Evolutionary conservation across 257 asterid species (phyloP).

Genomic region (Fraxinus excelsior): DNA sequence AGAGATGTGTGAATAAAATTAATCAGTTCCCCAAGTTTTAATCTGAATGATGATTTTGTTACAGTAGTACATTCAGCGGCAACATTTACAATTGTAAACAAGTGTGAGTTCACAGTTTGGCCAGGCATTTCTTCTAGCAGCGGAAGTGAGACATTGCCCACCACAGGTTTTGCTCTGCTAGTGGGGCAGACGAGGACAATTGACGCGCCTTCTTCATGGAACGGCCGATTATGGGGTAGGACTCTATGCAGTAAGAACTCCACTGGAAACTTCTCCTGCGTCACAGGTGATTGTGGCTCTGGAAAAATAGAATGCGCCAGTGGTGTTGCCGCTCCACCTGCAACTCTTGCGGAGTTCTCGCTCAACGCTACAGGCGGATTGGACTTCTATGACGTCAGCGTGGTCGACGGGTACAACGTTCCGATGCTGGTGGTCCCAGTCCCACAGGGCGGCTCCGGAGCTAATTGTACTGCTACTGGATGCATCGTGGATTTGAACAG

Average conservation of each 20-base stretch:
- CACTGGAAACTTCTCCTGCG: slow-evolving; percentile 72
- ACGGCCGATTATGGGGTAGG: slow-evolving; percentile 90
- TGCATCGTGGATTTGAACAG: slow-evolving; percentile 72
- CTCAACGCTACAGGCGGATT: slow-evolving; percentile 66
- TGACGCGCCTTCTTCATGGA: slow-evolving; percentile 75
- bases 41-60: background rate
- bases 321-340: slow-evolving; percentile 70
- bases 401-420: slow-evolving; percentile 90
- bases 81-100: slow-evolving; percentile 67
- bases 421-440: slow-evolving; percentile 83
- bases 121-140: slow-evolving; percentile 87
- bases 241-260: slow-evolving; percentile 67
- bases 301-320: slow-evolving; percentile 77
- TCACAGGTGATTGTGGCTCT: slow-evolving; percentile 90
- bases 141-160: slow-evolving; percentile 62
- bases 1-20: background rate
- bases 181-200: slow-evolving; percentile 55
- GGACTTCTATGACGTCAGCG: slow-evolving; percentile 91
- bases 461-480: slow-evolving; percentile 63
- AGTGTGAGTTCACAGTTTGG: slow-evolving; percentile 40
- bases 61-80: slow-evolving; percentile 62
- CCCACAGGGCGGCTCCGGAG: slow-evolving; percentile 69
- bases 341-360: slow-evolving; percentile 84
- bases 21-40: background rate
- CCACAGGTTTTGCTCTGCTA: slow-evolving; percentile 70